Evolutionary conservation across 1,139 yeast species (phyloP).

Genomic region (Blastobotrys persicus): DNA sequence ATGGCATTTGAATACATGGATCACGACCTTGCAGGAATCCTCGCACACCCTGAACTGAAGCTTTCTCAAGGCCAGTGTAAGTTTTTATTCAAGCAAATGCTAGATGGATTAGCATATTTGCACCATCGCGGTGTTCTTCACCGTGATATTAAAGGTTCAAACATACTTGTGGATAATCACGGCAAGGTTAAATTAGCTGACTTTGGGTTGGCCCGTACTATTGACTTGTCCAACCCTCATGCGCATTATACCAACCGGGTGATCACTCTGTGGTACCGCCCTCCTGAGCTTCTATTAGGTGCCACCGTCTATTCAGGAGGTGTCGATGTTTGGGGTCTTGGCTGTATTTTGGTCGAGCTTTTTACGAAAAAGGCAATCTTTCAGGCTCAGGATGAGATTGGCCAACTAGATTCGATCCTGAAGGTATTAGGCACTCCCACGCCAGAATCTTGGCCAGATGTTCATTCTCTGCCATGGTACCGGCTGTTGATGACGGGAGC

Average conservation of each 20-base stretch:
- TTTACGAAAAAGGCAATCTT: constrained; percentile 74
- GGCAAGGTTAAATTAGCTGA: constrained; percentile 87
- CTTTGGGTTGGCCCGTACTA: constrained; percentile 81
- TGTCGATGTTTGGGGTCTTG: constrained; percentile 97
- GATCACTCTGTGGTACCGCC: constrained; percentile 94
- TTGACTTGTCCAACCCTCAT: constrained; percentile 31
- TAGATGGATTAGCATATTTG: constrained; percentile 77
- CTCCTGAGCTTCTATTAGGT: constrained; percentile 89
- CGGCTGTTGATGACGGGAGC: constrained; percentile 62
- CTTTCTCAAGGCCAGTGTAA: constrained; percentile 70
- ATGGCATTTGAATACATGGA: constrained; percentile 95
- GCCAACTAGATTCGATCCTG: constrained; percentile 74
- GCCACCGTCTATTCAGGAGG: constrained; percentile 87
- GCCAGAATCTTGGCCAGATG: constrained; percentile 71
- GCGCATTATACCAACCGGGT: constrained; percentile 81
- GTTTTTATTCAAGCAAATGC: constrained; percentile 68
- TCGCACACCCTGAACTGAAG: constrained; percentile 69
- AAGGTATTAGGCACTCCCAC: constrained; percentile 87
- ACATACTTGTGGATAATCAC: constrained; percentile 66
- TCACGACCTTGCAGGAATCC: constrained; percentile 85
- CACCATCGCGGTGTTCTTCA: constrained; percentile 81
- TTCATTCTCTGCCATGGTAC: constrained; percentile 84
- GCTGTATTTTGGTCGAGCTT: constrained; percentile 82
- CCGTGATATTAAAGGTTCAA: constrained; percentile 93
- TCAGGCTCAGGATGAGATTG: constrained; percentile 85